Evolutionary conservation across 805 yeast genomes (phyloP).

Genomic region (Candida berthetii): DNA sequence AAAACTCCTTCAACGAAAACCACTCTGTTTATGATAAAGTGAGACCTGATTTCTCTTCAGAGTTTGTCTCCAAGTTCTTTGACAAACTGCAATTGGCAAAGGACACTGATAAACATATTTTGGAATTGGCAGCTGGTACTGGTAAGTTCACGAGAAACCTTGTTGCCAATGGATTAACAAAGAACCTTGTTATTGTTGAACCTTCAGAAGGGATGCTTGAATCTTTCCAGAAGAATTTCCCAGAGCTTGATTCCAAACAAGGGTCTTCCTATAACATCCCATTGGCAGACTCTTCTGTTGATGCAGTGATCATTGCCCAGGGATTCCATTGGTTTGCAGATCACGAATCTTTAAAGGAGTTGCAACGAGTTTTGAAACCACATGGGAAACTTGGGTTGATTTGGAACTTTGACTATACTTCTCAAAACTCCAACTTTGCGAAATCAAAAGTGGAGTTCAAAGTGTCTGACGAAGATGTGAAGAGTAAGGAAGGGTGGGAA

Average conservation of each 20-base stretch:
- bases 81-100: slow-evolving; percentile 25
- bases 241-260: slow-evolving; percentile 27
- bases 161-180: slow-evolving; percentile 28
- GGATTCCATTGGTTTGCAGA: slow-evolving; percentile 69
- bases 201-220: slow-evolving; percentile 54
- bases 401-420: slow-evolving; percentile 48
- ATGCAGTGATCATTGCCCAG: slow-evolving; percentile 49
- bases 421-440: slow-evolving; percentile 8
- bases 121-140: slow-evolving; percentile 59
- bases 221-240: slow-evolving; percentile 39
- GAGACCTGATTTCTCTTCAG: slow-evolving; percentile 41
- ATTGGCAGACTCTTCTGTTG: slow-evolving; percentile 34
- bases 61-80: slow-evolving; percentile 38
- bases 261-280: slow-evolving; percentile 46
- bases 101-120: slow-evolving; percentile 20
- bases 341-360: slow-evolving; percentile 37
- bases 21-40: slow-evolving; percentile 44
- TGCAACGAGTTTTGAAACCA: slow-evolving; percentile 43
- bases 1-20: slow-evolving; percentile 42
- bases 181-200: slow-evolving; percentile 37
- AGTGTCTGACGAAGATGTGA: slow-evolving; percentile 5
- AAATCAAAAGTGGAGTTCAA: slow-evolving; percentile 4
- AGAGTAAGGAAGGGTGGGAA: slow-evolving; percentile 8
- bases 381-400: slow-evolving; percentile 45
- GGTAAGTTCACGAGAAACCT: slow-evolving; percentile 53